These are phyloP conservation scores for Hebeloma cylindrosporum DNA, from an alignment of 768 basidiomycete species.

Conservation along the genomic window DNA sequence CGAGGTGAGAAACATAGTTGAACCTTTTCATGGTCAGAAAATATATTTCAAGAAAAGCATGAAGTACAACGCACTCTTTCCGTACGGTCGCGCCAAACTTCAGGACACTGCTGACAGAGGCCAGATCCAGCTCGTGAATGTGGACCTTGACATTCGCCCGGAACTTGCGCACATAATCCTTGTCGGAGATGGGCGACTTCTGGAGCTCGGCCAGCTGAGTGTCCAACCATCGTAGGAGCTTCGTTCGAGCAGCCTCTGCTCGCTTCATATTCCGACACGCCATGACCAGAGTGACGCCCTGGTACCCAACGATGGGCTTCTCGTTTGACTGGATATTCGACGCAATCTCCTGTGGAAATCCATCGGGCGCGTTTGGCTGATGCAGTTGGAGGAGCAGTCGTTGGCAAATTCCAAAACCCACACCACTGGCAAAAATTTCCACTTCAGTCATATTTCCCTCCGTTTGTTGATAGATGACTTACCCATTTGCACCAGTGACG, in stretches of 20 bases:
- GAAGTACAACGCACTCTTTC: conserved; percentile 44
- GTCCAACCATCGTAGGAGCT: conserved; percentile 56
- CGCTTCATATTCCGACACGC: conserved; percentile 71
- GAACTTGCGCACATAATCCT: conserved; percentile 58
- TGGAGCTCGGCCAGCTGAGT: conserved; percentile 44
- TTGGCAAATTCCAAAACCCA: conserved; percentile 82
- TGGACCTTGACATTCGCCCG: conserved; percentile 57
- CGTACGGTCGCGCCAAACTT: conserved; percentile 56
- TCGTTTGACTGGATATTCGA: conserved; percentile 24
- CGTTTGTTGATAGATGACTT: conserved; percentile 15
- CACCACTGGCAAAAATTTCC: conserved; percentile 51
- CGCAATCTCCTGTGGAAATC: conserved; percentile 43
- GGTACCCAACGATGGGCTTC: conserved; percentile 29
- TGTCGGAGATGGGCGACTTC: conserved; percentile 33
- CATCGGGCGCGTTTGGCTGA: conserved; percentile 49
- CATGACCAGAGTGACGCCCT: conserved; percentile 72
- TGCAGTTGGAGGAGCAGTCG: conserved; percentile 72
- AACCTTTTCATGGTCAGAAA: conserved; percentile 46
- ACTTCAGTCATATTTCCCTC: not conserved
- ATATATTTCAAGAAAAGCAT: not conserved
- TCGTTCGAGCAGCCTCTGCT: conserved; percentile 59
- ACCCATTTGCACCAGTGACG: conserved; percentile 75
- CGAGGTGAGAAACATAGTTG: conserved; percentile 76
- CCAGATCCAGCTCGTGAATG: conserved; percentile 65
- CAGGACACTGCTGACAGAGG: conserved; percentile 58